phyloP scores from a whole-genome alignment of 345 rosid species.

The Arabis hirsuta region DNA sequence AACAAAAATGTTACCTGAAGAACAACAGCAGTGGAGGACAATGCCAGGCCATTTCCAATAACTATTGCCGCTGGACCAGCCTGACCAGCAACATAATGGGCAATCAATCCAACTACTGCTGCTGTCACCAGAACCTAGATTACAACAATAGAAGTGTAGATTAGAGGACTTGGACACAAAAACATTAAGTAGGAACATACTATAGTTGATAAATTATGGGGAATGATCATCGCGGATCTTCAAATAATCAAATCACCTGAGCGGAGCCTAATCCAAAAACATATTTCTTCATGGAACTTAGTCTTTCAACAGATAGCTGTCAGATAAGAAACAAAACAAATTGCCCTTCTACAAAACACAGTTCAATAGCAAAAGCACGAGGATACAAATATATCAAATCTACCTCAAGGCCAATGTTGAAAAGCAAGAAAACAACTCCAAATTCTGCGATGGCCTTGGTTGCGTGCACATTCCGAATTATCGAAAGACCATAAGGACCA shows the following conservation, averaged over 20 bases:
- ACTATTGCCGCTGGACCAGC: slow-evolving; percentile 97
- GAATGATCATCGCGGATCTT: slow-evolving; percentile 25
- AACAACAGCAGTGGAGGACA: slow-evolving; percentile 98
- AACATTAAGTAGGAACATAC: slow-evolving; percentile 15
- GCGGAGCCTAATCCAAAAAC: slow-evolving; percentile 97
- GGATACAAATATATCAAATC: slow-evolving; percentile 22
- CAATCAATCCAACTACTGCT: slow-evolving; percentile 75
- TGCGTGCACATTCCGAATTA: slow-evolving; percentile 95
- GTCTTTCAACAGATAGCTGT: slow-evolving; percentile 98
- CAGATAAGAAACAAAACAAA: slow-evolving; percentile 45
- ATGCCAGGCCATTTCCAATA: slow-evolving; percentile 94
- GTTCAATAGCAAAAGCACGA: slow-evolving; percentile 31
- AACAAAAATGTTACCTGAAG: slow-evolving; percentile 64
- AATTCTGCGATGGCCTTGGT: slow-evolving; percentile 99
- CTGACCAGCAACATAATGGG: slow-evolving; percentile 78
- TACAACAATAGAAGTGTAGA: slow-evolving; percentile 33
- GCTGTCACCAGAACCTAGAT: slow-evolving; percentile 95
- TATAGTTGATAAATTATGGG: slow-evolving; percentile 1
- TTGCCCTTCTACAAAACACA: slow-evolving; percentile 34
- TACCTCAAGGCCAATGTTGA: slow-evolving; percentile 99
- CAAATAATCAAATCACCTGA: slow-evolving; percentile 65
- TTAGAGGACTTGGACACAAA: slow-evolving; percentile 26
- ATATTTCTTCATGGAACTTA: slow-evolving; percentile 99
- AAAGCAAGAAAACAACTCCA: slow-evolving; percentile 96
- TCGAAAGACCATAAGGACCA: slow-evolving; percentile 97